Conservation (phyloP, 2,329 filamentous ascomycete genomes). For the Purpureocillium lavendulum region DNA sequence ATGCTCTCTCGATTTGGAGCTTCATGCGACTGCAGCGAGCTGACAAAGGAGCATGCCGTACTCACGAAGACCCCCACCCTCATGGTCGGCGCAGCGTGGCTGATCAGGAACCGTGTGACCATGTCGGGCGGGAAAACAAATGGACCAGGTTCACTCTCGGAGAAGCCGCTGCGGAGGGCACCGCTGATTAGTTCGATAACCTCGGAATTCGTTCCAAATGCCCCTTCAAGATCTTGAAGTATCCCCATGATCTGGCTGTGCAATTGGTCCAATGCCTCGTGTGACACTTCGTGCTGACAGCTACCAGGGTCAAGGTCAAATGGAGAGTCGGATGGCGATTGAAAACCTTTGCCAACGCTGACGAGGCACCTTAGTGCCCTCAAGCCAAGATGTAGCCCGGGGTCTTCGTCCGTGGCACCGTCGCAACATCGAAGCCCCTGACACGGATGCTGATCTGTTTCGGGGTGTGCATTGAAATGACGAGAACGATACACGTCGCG, state of each 20-base stretch:
- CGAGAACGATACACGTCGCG: slow-evolving; percentile 35
- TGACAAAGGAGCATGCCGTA: slow-evolving; percentile 63
- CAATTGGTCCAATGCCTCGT: slow-evolving; percentile 19
- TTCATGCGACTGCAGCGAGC: slow-evolving; percentile 42
- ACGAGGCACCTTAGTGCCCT: slow-evolving; percentile 59
- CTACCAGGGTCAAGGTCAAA: slow-evolving; percentile 56
- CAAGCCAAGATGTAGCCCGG: slow-evolving; percentile 38
- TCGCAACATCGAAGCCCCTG: slow-evolving; percentile 16
- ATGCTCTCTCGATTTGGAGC: slow-evolving; percentile 36
- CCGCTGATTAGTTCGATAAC: slow-evolving; percentile 64
- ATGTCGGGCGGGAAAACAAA: slow-evolving; percentile 64
- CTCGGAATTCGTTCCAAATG: slow-evolving; percentile 55
- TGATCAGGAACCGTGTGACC: slow-evolving; percentile 58
- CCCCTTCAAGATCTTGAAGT: slow-evolving; percentile 35
- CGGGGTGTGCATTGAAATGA: slow-evolving; percentile 10
- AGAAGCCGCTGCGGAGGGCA: slow-evolving; percentile 66
- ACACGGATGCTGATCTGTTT: slow-evolving; percentile 12
- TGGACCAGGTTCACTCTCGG: slow-evolving; percentile 63
- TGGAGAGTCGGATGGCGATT: slow-evolving; percentile 56
- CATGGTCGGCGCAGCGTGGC: slow-evolving; percentile 50
- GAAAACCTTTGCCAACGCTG: slow-evolving; percentile 63
- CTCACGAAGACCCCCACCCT: slow-evolving; percentile 61
- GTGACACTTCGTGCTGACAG: not conserved
- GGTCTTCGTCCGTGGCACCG: slow-evolving; percentile 29
- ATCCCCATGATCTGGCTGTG: slow-evolving; percentile 40